phyloP scores from a whole-genome alignment of 73 alveolate genomes.

The Blepharisma japonicum region DNA sequence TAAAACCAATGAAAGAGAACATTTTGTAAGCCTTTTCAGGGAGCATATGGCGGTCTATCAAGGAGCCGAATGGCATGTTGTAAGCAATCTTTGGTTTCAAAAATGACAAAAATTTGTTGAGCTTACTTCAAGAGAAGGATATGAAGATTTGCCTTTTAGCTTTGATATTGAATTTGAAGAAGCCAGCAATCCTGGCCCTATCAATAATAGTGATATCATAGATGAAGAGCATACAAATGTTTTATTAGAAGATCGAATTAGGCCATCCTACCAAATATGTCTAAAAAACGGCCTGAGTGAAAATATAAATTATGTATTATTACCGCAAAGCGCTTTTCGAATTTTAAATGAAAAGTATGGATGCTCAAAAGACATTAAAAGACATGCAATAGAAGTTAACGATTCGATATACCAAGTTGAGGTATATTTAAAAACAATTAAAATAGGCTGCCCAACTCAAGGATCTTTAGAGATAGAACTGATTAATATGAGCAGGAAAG shows the following conservation, averaged over 20 bases:
- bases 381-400: slow-evolving; percentile 22
- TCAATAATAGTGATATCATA: slow-evolving; percentile 19
- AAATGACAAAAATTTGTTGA: slow-evolving; percentile 21
- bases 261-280: background rate
- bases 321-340: slow-evolving; percentile 4
- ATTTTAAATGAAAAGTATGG: background rate
- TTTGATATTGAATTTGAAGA: background rate
- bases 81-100: slow-evolving; percentile 19
- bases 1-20: too few relatives aligned
- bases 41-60: background rate
- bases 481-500: slow-evolving; percentile 11
- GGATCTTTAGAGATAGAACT: background rate
- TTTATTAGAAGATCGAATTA: background rate
- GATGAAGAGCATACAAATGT: background rate
- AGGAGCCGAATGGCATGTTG: slow-evolving; percentile 25
- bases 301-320: slow-evolving; percentile 20
- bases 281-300: slow-evolving; percentile 27
- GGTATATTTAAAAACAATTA: background rate
- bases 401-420: slow-evolving; percentile 19
- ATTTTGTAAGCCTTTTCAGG: too few relatives aligned
- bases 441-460: background rate
- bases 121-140: background rate
- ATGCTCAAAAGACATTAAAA: background rate
- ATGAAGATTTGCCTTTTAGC: slow-evolving; percentile 17
- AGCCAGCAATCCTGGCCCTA: background rate